Evolutionary conservation across 2,329 filamentous ascomycete genomes (phyloP).

Genomic region (Apiospora pterosperma): DNA sequence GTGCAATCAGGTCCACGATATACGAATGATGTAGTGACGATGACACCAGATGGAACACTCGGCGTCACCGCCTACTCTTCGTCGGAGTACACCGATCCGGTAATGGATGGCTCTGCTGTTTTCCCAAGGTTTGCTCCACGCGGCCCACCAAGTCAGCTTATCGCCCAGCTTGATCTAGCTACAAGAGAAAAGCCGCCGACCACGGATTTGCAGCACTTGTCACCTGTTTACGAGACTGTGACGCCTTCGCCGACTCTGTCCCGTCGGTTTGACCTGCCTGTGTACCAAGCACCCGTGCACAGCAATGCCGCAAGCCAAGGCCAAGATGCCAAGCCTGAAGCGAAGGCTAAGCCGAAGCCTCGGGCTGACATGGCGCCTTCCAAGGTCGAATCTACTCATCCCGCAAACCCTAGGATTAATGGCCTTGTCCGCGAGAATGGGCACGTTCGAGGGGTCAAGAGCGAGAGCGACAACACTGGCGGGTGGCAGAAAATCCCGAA

Average conservation of each 20-base stretch:
- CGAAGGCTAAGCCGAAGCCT: conserved; percentile 25
- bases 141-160: conserved; percentile 44
- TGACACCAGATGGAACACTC: conserved; percentile 14
- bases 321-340: conserved; percentile 18
- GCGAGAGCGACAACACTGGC: conserved; percentile 44
- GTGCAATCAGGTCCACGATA: conserved; percentile 16
- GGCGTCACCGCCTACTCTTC: conserved; percentile 18
- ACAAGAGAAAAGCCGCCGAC: conserved; percentile 40
- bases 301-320: conserved; percentile 11
- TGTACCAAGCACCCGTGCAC: conserved; percentile 18
- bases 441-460: conserved; percentile 51
- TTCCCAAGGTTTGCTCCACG: conserved; percentile 31
- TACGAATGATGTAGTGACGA: conserved; percentile 27
- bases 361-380: conserved; percentile 17
- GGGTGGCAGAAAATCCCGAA: conserved; percentile 59
- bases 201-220: conserved; percentile 53
- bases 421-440: conserved; percentile 45
- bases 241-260: conserved; percentile 65
- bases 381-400: conserved; percentile 16
- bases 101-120: conserved; percentile 7
- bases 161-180: conserved; percentile 55
- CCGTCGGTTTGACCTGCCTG: conserved; percentile 47
- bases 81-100: conserved; percentile 15
- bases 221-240: conserved; percentile 71
- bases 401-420: conserved; percentile 33